phyloP scores from a whole-genome alignment of 148 eudicot species.

The Rhododendron ferrugineum region DNA sequence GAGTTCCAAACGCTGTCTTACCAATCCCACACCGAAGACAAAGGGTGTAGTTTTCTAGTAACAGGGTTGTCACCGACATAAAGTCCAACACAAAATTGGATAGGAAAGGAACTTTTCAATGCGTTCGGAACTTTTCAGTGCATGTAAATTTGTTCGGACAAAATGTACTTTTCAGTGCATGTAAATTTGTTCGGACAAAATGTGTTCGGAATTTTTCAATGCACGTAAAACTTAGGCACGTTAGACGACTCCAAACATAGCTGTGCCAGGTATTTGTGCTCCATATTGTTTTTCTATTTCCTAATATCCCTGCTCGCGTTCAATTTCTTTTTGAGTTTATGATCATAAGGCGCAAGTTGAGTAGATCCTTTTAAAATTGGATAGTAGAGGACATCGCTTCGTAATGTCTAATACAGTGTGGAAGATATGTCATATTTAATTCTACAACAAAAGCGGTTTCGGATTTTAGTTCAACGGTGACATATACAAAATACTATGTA shows the following conservation, averaged over 20 bases:
- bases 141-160: too few relatives aligned
- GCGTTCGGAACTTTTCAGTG: too few relatives aligned
- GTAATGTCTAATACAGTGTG: too few relatives aligned
- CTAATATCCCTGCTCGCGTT: not conserved
- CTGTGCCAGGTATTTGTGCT: not conserved
- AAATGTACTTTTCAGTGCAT: too few relatives aligned
- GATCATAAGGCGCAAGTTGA: too few relatives aligned
- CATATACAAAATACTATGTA: too few relatives aligned
- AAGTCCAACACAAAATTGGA: not conserved
- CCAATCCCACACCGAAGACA: not conserved
- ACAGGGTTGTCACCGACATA: not conserved
- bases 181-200: not conserved
- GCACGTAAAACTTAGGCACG: not conserved
- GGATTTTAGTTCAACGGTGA: not conserved
- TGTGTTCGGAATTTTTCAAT: not conserved
- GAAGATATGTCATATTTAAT: too few relatives aligned
- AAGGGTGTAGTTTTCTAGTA: not conserved
- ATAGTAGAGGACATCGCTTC: too few relatives aligned
- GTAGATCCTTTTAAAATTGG: too few relatives aligned
- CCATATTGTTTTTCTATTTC: too few relatives aligned
- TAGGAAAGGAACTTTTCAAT: too few relatives aligned
- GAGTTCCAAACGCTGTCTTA: not conserved
- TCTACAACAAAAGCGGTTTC: too few relatives aligned
- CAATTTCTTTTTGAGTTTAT: not conserved
- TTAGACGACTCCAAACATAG: not conserved